Evolutionary conservation across 169 alveolate species (phyloP).

Genomic region (Cyclospora cayetanensis): DNA sequence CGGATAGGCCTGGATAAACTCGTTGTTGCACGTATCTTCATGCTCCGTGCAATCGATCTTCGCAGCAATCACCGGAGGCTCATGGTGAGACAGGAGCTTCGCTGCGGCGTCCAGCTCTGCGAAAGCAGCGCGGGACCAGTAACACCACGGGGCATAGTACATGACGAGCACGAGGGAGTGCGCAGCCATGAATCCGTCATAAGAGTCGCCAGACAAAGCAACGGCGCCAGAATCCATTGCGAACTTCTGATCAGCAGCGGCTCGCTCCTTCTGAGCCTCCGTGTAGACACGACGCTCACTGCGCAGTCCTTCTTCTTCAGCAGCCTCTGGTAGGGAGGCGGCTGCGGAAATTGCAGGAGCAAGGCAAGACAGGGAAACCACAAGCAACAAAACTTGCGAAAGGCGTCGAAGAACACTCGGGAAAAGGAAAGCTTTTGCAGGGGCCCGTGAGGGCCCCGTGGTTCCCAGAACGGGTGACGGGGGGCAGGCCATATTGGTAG

Average conservation of each 20-base stretch:
- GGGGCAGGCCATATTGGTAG: too few relatives aligned
- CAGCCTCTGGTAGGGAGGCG: neutral
- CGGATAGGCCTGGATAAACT: slow-evolving; percentile 72
- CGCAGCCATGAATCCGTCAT: slow-evolving; percentile 20
- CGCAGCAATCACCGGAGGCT: slow-evolving; percentile 64
- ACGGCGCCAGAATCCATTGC: slow-evolving; percentile 61
- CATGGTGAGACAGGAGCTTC: slow-evolving; percentile 55
- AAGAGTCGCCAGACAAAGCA: neutral
- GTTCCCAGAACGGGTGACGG: too few relatives aligned
- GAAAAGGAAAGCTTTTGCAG: neutral
- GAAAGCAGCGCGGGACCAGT: slow-evolving; percentile 68
- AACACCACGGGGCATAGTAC: slow-evolving; percentile 75
- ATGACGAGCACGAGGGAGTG: slow-evolving; percentile 58
- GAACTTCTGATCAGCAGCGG: slow-evolving; percentile 15
- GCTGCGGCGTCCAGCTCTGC: slow-evolving; percentile 70
- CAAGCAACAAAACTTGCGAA: neutral
- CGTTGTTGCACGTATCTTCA: slow-evolving; percentile 61
- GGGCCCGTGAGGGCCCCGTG: too few relatives aligned
- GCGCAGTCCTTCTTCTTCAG: neutral
- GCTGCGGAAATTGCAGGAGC: neutral
- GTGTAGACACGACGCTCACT: slow-evolving; percentile 11
- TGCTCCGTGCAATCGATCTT: slow-evolving; percentile 68
- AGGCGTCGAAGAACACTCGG: neutral
- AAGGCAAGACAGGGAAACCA: neutral
- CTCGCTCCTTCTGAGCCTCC: slow-evolving; percentile 26